A percentile compares a stretch with the other conserved stretches of the same genome.
These are phyloP conservation scores for Brassica balearica DNA, from an alignment of 441 rosid species.

Conservation along the genomic window DNA sequence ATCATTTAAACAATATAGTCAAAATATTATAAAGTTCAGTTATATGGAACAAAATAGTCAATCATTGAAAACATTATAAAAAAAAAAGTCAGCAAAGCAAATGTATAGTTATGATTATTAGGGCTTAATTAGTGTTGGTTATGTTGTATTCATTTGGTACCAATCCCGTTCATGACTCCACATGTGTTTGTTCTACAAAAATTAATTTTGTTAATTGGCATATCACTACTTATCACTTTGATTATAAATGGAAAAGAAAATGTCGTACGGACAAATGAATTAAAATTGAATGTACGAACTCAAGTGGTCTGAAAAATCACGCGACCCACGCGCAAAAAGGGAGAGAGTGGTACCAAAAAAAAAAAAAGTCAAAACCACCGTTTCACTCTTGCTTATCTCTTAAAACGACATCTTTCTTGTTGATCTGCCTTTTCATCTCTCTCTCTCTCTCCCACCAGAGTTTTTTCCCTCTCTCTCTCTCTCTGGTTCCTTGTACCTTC, in stretches of 20 bases:
- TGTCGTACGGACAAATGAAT: not conserved
- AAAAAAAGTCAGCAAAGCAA: not conserved
- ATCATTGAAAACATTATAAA: not conserved
- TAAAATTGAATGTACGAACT: slow-evolving; percentile 1
- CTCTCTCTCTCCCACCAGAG: slow-evolving; percentile 28
- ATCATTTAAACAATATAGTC: not conserved
- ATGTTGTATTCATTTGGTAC: not conserved
- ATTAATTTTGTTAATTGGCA: not conserved
- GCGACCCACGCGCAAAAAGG: not conserved
- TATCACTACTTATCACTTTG: not conserved
- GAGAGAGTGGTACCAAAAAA: not conserved
- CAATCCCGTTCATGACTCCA: not conserved
- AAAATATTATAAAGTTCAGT: not conserved
- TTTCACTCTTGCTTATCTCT: not conserved
- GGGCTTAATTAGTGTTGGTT: not conserved
- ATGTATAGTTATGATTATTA: not conserved
- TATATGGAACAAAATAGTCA: not conserved
- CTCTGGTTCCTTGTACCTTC: slow-evolving; percentile 43
- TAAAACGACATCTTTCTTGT: not conserved
- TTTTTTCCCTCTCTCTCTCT: slow-evolving; percentile 15
- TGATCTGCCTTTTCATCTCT: not conserved
- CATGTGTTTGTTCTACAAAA: not conserved
- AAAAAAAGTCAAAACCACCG: not conserved
- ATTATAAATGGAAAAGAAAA: not conserved
- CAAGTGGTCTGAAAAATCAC: not conserved